Evolutionary conservation across 768 basidiomycete species (phyloP), one percentile per base, ranked within the genome.

Genomic region (Serendipita vermifera): DNA sequence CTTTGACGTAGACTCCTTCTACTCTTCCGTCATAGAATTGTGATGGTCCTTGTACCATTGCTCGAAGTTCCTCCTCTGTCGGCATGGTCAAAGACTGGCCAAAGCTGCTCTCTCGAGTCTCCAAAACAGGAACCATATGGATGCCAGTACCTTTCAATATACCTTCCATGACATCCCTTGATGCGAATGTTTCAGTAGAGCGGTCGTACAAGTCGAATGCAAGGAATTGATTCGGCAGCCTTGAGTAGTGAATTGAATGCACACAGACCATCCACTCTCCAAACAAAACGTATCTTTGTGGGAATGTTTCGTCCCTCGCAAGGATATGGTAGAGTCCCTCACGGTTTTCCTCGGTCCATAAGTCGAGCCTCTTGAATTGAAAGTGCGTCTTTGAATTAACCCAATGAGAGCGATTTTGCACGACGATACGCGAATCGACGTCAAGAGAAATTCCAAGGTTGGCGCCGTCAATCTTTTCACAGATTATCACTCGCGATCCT

Each of bases 401-500:
- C 60, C 73, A 79, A 66, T 82, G 80, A 9, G 79, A 79, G 14
- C 80, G 73, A 61, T 83, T 83, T 64, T 83, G 81, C 1, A 79
- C 73, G 40, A 78, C 46, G 56, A 81, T 71, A 15, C 70, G 67
- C 5, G 67, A 66, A 59, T 76, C 74, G 3, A 70, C 61, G 1
- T 76, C 76, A 22, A 81, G 70, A 17, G 78, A 79, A 64, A 82
- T 76, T 4, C 79, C 81, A 76, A 82, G 77, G 64, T 83, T 82
- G 36, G 80, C 79, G 3, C 81, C 81, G 65, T 82, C 80, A 48
- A 82, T 70, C 62, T 83, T 82, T 62, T 83, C 81, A 3, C 79
- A 80, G 63, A 81, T 73, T 33, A 78, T 68, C 51, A 76, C 70
- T 39, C 22, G 29, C 14, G 51, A 39, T 5, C 20, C 55, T 15